These are phyloP conservation scores for Termitomyces sp. DNA, from an alignment of 768 basidiomycete genomes.

Conservation along the genomic window DNA sequence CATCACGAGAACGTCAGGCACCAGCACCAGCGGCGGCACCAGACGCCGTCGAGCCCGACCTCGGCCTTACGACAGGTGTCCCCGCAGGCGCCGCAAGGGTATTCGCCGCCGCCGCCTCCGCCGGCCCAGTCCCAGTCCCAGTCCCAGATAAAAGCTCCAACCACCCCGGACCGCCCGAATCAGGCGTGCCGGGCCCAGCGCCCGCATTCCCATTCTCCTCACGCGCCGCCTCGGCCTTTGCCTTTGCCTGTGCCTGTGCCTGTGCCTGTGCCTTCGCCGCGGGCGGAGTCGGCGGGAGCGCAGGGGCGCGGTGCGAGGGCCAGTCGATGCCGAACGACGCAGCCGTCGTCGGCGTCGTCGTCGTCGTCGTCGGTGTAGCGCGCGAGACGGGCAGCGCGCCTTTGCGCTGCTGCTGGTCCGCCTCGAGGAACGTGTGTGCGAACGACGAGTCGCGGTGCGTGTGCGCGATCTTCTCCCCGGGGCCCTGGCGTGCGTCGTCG, in stretches of 20 bases:
- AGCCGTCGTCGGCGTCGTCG: too few relatives aligned
- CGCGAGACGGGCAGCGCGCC: conserved; percentile 1
- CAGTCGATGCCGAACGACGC: conserved; percentile 14
- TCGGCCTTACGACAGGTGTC: not conserved
- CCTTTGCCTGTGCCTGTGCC: not conserved
- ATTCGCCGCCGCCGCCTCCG: not conserved
- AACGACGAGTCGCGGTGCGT: conserved; percentile 20
- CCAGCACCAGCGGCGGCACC: not conserved
- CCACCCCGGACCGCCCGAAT: conserved; percentile 3
- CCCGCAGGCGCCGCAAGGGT: not conserved
- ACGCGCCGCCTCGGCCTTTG: not conserved
- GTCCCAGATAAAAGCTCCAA: conserved; percentile 7
- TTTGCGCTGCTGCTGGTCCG: conserved; percentile 17
- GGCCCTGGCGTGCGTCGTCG: too few relatives aligned
- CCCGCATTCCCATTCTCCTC: conserved; percentile 1
- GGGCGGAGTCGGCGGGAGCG: not conserved
- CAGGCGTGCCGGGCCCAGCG: not conserved
- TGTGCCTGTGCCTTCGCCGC: not conserved
- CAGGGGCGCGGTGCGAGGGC: conserved; percentile 5
- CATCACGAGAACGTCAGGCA: not conserved
- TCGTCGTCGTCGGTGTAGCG: too few relatives aligned
- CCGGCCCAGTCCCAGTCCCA: not conserved
- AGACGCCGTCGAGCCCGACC: not conserved
- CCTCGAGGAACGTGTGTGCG: conserved; percentile 22
- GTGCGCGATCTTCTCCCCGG: too few relatives aligned